phyloP scores from a whole-genome alignment of 352 stramenopile genomes.

The Globisporangium middletonii region DNA sequence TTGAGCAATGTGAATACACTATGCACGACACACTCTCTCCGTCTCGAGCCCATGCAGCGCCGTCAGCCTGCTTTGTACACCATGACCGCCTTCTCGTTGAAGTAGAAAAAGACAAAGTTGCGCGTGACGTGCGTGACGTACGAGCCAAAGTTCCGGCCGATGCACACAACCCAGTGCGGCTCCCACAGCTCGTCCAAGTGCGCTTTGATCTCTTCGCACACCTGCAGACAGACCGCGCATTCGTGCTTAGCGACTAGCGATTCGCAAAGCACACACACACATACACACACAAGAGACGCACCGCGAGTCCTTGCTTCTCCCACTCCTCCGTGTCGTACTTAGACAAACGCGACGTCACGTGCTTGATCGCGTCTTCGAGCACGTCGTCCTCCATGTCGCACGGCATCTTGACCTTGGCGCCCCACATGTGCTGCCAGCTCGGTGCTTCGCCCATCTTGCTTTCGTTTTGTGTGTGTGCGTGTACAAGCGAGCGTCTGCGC shows the following conservation, averaged over 20 bases:
- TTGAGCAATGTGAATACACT: too few relatives aligned
- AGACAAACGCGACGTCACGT: slow-evolving; percentile 46
- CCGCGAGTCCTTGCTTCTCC: slow-evolving; percentile 70
- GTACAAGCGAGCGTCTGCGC: neutral
- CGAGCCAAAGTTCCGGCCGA: slow-evolving; percentile 90
- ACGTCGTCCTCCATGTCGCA: slow-evolving; percentile 88
- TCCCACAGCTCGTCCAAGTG: slow-evolving; percentile 77
- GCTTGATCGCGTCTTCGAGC: slow-evolving; percentile 82
- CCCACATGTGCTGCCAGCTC: slow-evolving; percentile 87
- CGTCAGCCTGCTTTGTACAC: slow-evolving; percentile 80
- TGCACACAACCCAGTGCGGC: slow-evolving; percentile 81
- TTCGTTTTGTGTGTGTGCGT: neutral
- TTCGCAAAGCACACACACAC: too few relatives aligned
- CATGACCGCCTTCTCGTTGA: slow-evolving; percentile 83
- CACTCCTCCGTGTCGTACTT: slow-evolving; percentile 81
- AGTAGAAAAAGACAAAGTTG: slow-evolving; percentile 92
- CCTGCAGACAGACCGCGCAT: slow-evolving; percentile 17
- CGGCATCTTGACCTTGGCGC: slow-evolving; percentile 81
- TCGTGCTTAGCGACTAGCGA: neutral
- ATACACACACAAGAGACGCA: slow-evolving; percentile 14
- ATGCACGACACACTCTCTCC: too few relatives aligned
- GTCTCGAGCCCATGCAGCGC: neutral
- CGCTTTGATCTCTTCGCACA: slow-evolving; percentile 77
- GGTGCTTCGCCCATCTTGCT: slow-evolving; percentile 60
- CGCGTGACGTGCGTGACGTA: slow-evolving; percentile 91